Conservation (phyloP, 306 rosid species). For the Abrus pulchellus region DNA sequence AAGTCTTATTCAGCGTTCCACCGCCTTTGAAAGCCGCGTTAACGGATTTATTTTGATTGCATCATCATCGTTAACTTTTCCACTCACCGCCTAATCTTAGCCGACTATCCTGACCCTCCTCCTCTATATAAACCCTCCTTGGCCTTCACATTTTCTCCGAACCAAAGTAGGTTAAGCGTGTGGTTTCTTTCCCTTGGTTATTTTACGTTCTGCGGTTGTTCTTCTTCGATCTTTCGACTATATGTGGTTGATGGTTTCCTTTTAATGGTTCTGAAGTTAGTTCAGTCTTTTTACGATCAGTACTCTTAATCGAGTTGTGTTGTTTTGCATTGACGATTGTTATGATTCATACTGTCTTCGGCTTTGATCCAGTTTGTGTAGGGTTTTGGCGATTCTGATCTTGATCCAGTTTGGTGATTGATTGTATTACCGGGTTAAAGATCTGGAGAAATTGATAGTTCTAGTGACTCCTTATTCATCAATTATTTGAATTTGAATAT, state of each 20-base stretch:
- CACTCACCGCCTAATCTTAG: background rate
- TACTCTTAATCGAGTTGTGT: no score
- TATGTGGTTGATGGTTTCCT: background rate
- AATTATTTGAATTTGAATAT: no score
- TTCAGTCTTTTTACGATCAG: background rate
- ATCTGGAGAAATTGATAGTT: no score
- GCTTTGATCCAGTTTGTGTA: no score
- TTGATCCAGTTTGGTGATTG: no score
- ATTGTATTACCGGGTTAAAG: no score
- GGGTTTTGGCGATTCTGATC: no score
- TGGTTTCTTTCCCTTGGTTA: background rate
- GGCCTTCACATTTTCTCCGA: fast-evolving
- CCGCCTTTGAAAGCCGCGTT: constrained; percentile 46
- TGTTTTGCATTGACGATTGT: no score
- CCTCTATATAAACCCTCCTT: constrained; percentile 19
- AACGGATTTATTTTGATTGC: background rate
- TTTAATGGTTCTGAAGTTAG: background rate
- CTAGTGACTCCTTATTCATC: no score
- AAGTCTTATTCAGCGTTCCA: background rate
- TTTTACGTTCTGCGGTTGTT: no score
- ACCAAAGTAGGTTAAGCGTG: background rate
- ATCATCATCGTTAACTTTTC: background rate
- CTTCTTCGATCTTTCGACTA: background rate
- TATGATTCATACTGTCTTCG: no score
- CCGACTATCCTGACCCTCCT: constrained; percentile 1